Evolutionary conservation across 345 rosid species (phyloP), one percentile per base, ranked within the genome.

Genomic region (Syzygium oleosum): DNA sequence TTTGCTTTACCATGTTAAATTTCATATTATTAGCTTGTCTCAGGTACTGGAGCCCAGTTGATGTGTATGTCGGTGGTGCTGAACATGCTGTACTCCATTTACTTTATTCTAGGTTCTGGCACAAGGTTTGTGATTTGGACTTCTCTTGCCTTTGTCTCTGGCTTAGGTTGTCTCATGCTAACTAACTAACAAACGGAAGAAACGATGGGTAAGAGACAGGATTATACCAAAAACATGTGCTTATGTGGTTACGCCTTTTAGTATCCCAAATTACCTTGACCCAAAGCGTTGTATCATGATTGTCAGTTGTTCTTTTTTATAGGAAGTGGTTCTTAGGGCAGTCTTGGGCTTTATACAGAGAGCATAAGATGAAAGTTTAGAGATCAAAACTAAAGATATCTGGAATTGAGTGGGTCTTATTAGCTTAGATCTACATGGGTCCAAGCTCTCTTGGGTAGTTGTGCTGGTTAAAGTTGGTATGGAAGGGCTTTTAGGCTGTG

Each of bases 31-130:
- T 16, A 10, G 53, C 61, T 84, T 31, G 27, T 55, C 15, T 31
- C 89, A 95, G 99, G 92, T 97, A 96, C 90, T 97, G 99, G 99
- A 92, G 97, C 88, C 98, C 97, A 52, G 98, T 97, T 89, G 99
- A 97, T 90, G 94, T 97, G 88, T 97, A 97, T 87, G 95, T 97
- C 51, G 99, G 98, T 68, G 99, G 99, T 88, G 99, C 99, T 90
- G 99, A 97, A 87, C 99, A 97, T 93, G 99, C 99, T 54, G 99
- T 97, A 89, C 96, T 97, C 85, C 99, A 97, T 92, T 93, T 96
- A 85, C 95, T 97, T 87, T 97, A 97, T 87, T 89, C 99, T 52
- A 95, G 99, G 92, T 97, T 97, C 94, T 97, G 99, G 99, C 99
- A 97, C 94, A 97, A 96, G 98, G 99, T 97, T 86, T 25, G 88